These are phyloP conservation scores for Aureobasidium sp. DNA, from an alignment of 2,329 filamentous ascomycete genomes.

Conservation along the genomic window DNA sequence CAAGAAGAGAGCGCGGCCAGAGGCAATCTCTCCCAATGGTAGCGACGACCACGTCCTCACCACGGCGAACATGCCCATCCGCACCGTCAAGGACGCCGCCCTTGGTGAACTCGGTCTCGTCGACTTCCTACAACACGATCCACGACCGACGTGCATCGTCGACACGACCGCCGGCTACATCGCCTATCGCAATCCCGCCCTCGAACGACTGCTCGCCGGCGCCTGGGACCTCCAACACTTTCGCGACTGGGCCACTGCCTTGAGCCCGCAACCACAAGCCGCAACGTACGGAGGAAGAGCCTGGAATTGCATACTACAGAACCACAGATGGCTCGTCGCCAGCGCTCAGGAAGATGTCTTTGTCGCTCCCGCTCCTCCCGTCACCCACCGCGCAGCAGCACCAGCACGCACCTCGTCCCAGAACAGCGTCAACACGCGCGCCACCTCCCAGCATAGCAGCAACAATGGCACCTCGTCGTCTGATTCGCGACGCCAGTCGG, in stretches of 20 bases:
- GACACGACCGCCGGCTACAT: neutral
- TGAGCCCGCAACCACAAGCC: neutral
- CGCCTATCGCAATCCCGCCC: slow-evolving; percentile 5
- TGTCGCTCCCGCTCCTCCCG: neutral
- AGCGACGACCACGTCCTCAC: neutral
- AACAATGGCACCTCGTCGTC: neutral
- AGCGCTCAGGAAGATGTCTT: neutral
- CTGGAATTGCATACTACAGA: slow-evolving; percentile 1
- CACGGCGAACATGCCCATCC: slow-evolving; percentile 9
- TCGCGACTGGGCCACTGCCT: neutral
- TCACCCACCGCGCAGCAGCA: neutral
- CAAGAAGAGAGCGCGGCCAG: neutral
- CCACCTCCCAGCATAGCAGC: neutral
- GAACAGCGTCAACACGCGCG: neutral
- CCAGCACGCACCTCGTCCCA: neutral
- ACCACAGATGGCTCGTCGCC: slow-evolving; percentile 2
- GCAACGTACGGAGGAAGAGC: neutral
- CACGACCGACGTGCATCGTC: slow-evolving; percentile 9
- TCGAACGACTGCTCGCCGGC: neutral
- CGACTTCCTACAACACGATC: neutral
- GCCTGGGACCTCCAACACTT: neutral
- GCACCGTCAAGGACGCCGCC: neutral
- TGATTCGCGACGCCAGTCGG: neutral
- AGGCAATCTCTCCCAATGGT: neutral
- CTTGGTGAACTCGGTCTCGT: neutral